Conservation (phyloP, 2,329 filamentous ascomycete species). For the Lachnum nothofagi region DNA sequence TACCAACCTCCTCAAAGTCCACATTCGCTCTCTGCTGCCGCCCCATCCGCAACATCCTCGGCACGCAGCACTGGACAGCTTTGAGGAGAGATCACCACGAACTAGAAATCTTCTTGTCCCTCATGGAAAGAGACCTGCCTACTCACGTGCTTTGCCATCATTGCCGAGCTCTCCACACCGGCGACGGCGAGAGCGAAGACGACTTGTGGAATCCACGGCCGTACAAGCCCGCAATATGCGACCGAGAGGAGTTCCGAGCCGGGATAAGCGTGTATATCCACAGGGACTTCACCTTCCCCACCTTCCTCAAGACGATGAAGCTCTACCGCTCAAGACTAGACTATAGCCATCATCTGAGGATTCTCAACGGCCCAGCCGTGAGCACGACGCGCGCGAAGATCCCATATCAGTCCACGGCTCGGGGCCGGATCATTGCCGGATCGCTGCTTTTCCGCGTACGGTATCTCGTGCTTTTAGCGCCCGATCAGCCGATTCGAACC, state of each 20-base stretch:
- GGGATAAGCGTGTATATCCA: background rate
- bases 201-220: too few species aligned
- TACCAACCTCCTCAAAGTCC: background rate
- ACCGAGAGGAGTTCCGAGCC: background rate
- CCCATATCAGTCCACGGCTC: background rate
- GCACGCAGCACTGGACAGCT: background rate
- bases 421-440: background rate
- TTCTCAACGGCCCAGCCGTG: background rate
- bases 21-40: background rate
- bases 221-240: background rate
- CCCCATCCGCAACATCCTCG: background rate
- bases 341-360: background rate
- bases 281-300: background rate
- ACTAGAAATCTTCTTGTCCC: background rate
- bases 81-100: too few species aligned
- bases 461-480: background rate
- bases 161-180: background rate
- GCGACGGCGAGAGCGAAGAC: background rate
- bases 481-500: background rate
- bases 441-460: background rate
- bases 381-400: background rate
- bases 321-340: background rate
- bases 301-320: background rate
- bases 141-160: background rate
- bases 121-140: background rate